A percentile compares a stretch with the other conserved stretches of the same genome.
Conservation (phyloP, 441 rosid genomes). For the Corymbia calophylla region DNA sequence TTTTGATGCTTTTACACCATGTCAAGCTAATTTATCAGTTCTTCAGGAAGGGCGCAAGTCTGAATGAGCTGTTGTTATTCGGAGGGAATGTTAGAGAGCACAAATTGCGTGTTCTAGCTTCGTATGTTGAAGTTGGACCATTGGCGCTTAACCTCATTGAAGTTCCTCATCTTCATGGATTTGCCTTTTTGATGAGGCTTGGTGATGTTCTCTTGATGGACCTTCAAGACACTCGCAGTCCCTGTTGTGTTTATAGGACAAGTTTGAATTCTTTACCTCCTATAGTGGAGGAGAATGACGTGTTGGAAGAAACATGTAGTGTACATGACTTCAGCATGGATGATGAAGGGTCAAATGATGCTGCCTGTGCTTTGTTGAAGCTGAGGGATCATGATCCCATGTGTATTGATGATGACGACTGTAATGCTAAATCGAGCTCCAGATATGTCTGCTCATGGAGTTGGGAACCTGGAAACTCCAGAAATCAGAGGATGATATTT, state of each 20-base stretch:
- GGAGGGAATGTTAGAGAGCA: constrained; percentile 64
- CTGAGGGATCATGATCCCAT: constrained; percentile 96
- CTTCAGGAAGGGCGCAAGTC: constrained; percentile 60
- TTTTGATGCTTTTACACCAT: constrained; percentile 15
- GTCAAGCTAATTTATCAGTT: constrained; percentile 13
- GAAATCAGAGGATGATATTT: constrained; percentile 62
- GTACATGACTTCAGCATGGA: constrained; percentile 59
- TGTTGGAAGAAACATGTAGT: constrained; percentile 68
- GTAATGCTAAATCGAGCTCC: constrained; percentile 37
- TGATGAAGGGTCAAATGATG: constrained; percentile 95
- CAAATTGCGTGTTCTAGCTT: constrained; percentile 44
- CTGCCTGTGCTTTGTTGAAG: constrained; percentile 90
- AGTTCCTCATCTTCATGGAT: constrained; percentile 85
- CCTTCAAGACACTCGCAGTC: constrained; percentile 74
- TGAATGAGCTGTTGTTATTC: constrained; percentile 66
- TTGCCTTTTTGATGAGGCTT: constrained; percentile 80
- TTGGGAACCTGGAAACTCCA: constrained; percentile 76
- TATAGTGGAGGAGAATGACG: constrained; percentile 61
- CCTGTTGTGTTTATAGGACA: constrained; percentile 63
- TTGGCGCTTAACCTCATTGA: constrained; percentile 73
- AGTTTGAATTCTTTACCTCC: constrained; percentile 57
- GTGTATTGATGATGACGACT: constrained; percentile 78
- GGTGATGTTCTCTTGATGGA: constrained; percentile 98
- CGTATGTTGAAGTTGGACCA: constrained; percentile 66
- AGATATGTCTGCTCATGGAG: constrained; percentile 83